Evolutionary conservation across 2,329 filamentous ascomycete genomes (phyloP), one percentile per base, ranked within the genome.

Genomic region (Talaromyces marneffei): DNA sequence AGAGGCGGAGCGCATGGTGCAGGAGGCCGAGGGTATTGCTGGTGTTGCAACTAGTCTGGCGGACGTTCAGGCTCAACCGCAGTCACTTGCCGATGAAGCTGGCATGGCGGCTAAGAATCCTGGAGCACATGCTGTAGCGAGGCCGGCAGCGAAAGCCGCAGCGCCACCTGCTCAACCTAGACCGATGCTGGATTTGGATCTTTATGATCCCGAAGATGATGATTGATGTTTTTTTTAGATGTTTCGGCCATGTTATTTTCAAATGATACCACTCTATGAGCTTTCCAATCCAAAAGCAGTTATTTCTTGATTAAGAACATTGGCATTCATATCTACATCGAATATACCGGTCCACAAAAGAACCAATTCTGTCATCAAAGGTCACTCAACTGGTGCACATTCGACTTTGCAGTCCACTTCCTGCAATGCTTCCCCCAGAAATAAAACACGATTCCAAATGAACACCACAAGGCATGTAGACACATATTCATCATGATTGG

Each of bases 401-500:
- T 79, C 62, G 79, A 81, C 64, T 85, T 79, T 67, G 75, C 80
- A 9, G 76, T 81, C 82, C 81, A 83, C 64, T 81, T 77, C 61
- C 84, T 74, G 66, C 85, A 82, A 1, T 72, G 82, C 79, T 87
- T 87, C 2, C 84, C 84, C 62, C 77, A 81, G 68, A 77, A 82
- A 71, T 82, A 87, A 68, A 86, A 85, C 12, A 83, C 66, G 48
- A 85, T 74, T 0, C 79, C 83, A 66, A 79, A 83, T 5, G 78
- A 69, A 67, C 81, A 85, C 75, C 79, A 86, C 16, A 86, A 63
- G 5, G 79, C 74, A 9, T 80, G 77, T 62, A 87, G 68, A 4
- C 72, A 73, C 70, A 83, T 82, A 65, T 87, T 86, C 23, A 82
- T 79, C 83, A 87, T 85, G 66, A 86, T 85, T 0, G 83, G 83